Evolutionary conservation across 2,329 filamentous ascomycete species (phyloP), one percentile per base, ranked within the genome.

Genomic region (Colletotrichum musicola): DNA sequence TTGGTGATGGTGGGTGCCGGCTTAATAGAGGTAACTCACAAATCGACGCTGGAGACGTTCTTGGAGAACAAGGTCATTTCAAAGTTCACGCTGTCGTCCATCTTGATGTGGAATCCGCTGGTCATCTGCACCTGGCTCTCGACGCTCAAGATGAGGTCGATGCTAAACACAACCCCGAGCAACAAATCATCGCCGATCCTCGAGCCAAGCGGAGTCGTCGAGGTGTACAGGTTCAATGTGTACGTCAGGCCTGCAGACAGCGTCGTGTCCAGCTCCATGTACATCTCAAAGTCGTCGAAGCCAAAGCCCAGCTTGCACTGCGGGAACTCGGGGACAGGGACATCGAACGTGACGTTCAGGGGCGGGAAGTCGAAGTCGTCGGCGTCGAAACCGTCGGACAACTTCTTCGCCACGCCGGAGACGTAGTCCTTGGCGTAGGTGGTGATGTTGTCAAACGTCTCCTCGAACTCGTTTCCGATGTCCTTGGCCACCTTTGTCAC

Each of bases 61-160:
- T 82, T 76, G 25, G 81, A 78, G 55, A 89, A 89, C 27, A 89
- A 73, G 0, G 81, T 77, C 16, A 90, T 79, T 1, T 85, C 78
- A 22, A 89, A 76, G 0, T 75, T 75, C 1, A 87, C 73, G 0
- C 82, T 82, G 50, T 89, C 83, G 4, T 89, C 83, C 0, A 89
- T 75, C 59, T 82, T 81, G 61, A 89, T 79, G 70, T 89, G 87
- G 40, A 90, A 84, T 0, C 88, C 88, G 18, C 79, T 85, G 56
- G 79, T 84, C 13, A 90, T 83, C 30, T 84, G 81, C 22, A 89
- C 78, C 49, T 82, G 76, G 0, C 78, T 78, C 2, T 86, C 79
- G 0, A 81, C 81, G 14, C 76, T 82, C 27, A 89, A 72, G 25
- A 89, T 84, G 16, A 90, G 76, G 61, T 89, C 86, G 1, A 88